Base-by-base conservation (phyloP, 768 basidiomycete species). In the Russula virescens region DNA sequence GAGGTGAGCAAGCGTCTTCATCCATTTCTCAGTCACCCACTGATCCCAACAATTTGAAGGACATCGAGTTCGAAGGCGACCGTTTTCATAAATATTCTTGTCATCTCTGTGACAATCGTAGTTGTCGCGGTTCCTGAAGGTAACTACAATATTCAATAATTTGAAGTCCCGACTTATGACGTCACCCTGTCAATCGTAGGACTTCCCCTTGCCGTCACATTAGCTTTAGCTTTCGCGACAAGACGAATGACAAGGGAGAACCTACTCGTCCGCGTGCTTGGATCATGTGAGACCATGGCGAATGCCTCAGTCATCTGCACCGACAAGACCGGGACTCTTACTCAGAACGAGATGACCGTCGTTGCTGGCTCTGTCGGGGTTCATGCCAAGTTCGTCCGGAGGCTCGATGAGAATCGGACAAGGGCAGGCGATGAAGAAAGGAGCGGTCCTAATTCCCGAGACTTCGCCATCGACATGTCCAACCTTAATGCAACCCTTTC, bases 241-340 rank as follows among this genome's bases (percentile, higher is more conserved):
- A 94, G 91, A 69, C 88, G 96, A n/a, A 98, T 98, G 97, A 91
- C 95, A 10, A 83, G 87, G 70, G 90, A 94, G 74, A 97, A 97
- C 57, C 80, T 98, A 0, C 84, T 99, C 47, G 97, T 98, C 34
- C 94, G 96, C 58, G 91, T 98, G 5, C 84, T 99, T 38, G 91
- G 91, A 8, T 94, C 94, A 14, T 98, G 96, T 74, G 97, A 99
- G 76, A 98, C 94, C 0, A 98, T 98, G 96, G 96, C 91, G 23
- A 98, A 98, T 69, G 91, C 96, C 5, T 95, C 90, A 23, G 94
- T 98, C 62, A 84, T 98, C 4, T 94, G 93, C 75, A 95, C 94
- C 16, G 94, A 95, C 80, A 95, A 96, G 77, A 96, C 94, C 2
- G 96, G 96, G 42, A 98, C 96, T 10, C 86, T 99, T 25, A 99